These are phyloP conservation scores for Fusarium mexicanum DNA, from an alignment of 2,329 filamentous ascomycete species.

Conservation along the genomic window DNA sequence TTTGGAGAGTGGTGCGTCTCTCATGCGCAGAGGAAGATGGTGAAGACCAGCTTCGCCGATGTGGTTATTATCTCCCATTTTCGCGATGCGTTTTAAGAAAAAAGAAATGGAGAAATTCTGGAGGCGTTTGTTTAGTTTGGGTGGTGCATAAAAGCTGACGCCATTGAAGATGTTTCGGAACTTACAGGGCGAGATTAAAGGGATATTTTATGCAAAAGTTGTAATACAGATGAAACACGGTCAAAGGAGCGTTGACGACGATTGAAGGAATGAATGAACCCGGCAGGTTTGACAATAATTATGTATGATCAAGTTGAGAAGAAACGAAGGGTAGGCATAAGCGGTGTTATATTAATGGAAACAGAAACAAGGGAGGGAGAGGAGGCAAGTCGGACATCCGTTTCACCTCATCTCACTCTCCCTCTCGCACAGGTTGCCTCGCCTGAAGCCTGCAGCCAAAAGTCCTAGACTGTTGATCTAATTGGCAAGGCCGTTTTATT, in stretches of 20 bases:
- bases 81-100: background rate
- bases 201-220: background rate
- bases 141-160: background rate
- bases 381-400: background rate
- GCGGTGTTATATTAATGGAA: conserved; percentile 24
- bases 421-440: conserved; percentile 32
- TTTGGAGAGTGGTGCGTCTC: conserved; percentile 29
- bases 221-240: background rate
- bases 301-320: background rate
- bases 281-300: background rate
- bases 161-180: background rate
- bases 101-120: conserved; percentile 2
- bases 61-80: conserved; percentile 35
- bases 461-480: background rate
- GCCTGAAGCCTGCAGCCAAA: conserved; percentile 18
- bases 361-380: background rate
- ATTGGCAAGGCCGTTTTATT: conserved; percentile 8
- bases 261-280: conserved; percentile 19
- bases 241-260: background rate
- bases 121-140: background rate
- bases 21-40: conserved; percentile 40
- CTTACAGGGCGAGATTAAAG: conserved; percentile 17
- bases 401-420: conserved; percentile 14
- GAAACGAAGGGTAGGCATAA: background rate
- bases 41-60: conserved; percentile 39